These are phyloP conservation scores for Eucalyptus curtisii DNA, from an alignment of 345 rosid species.

Conservation along the genomic window DNA sequence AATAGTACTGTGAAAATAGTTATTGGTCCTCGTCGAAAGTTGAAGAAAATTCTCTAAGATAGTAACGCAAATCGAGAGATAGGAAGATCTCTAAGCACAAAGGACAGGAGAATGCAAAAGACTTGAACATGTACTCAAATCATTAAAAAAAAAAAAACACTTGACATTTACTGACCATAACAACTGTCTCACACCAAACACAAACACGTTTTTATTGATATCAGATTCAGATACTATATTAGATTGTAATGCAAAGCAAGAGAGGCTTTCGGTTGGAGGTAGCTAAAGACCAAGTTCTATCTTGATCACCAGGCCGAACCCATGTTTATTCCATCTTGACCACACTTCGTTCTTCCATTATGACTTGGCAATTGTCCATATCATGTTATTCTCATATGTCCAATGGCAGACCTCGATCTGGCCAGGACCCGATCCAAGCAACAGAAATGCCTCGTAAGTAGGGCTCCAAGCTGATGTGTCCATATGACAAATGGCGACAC, in stretches of 20 bases:
- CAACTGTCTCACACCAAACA: not conserved
- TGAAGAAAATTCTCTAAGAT: not conserved
- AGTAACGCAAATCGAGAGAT: too few relatives aligned
- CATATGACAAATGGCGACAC: slow-evolving; percentile 74
- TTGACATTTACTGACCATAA: not conserved
- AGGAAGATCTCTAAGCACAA: not conserved
- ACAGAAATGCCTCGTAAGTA: slow-evolving; percentile 57
- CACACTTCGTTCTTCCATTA: not conserved
- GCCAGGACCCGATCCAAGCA: slow-evolving; percentile 71
- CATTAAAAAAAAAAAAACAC: not conserved
- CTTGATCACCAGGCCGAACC: not conserved
- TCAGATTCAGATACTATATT: not conserved
- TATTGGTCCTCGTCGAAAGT: not conserved
- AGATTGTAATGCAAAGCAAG: not conserved
- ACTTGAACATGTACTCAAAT: not conserved
- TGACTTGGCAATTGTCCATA: slow-evolving; percentile 42
- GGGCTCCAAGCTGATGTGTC: slow-evolving; percentile 72
- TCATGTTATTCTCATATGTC: slow-evolving; percentile 73
- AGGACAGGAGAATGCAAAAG: not conserved
- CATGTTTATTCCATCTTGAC: not conserved
- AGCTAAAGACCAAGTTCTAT: not conserved
- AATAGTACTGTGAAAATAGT: not conserved
- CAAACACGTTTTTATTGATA: fast-evolving
- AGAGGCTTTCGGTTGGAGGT: not conserved
- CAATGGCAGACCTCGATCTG: slow-evolving; percentile 73